A percentile compares a stretch with the other conserved stretches of the same genome.
Conservation (phyloP, 345 rosid genomes). For the Garcia nutans region DNA sequence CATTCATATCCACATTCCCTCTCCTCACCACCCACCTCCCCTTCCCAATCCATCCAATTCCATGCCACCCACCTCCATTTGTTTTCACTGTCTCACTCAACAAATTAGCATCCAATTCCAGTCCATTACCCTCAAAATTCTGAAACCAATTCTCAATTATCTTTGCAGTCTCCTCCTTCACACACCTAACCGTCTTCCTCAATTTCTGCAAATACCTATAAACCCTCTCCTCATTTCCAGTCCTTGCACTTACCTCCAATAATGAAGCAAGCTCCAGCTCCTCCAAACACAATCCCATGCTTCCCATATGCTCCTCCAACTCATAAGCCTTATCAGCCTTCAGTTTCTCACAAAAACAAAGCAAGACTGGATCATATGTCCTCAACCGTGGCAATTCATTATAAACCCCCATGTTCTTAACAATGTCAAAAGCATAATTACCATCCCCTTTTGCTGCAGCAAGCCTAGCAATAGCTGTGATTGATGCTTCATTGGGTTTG, state of each 20-base stretch:
- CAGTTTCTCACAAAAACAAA: constrained; percentile 61
- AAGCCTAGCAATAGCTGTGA: constrained; percentile 62
- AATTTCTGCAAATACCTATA: constrained; percentile 73
- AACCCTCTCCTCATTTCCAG: constrained; percentile 52
- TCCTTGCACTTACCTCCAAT: constrained; percentile 62
- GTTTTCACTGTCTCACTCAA: constrained; percentile 45
- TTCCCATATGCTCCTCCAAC: constrained; percentile 70
- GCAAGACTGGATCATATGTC: constrained; percentile 70
- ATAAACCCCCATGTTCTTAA: constrained; percentile 48
- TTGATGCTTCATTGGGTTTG: constrained; percentile 63
- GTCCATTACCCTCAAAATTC: constrained; percentile 34
- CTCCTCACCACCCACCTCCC: constrained; percentile 66
- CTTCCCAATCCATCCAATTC: constrained; percentile 83
- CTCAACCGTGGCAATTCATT: constrained; percentile 62
- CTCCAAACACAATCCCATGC: constrained; percentile 54
- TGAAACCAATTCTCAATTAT: constrained; percentile 63
- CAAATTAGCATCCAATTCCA: constrained; percentile 29
- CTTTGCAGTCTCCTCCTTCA: constrained; percentile 53
- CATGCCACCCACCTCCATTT: constrained; percentile 97
- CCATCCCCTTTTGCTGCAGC: constrained; percentile 79
- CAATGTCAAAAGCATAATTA: constrained; percentile 62
- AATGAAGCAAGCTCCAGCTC: constrained; percentile 65
- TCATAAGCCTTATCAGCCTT: constrained; percentile 73
- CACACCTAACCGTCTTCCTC: constrained; percentile 57
- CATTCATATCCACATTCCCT: constrained; percentile 46